Conservation (phyloP, 805 yeast species). For the Metschnikowia gruessii region DNA sequence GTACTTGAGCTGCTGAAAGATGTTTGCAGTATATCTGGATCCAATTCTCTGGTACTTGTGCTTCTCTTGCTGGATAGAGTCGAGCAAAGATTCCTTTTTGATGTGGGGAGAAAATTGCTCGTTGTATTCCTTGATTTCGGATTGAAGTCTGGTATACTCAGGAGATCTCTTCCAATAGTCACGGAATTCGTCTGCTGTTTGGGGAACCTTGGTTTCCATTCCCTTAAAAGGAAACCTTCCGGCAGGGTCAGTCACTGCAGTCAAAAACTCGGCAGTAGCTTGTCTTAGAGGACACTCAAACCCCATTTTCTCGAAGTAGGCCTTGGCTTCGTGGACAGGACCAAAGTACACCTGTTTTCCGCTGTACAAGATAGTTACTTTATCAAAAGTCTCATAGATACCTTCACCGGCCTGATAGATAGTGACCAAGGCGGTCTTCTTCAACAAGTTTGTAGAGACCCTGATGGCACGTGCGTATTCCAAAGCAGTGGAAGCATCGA, state of each 20-base stretch:
- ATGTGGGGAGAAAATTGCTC: constrained; percentile 6
- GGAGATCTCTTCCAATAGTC: constrained; percentile 53
- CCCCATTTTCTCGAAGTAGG: constrained; percentile 57
- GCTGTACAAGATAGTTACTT: constrained; percentile 55
- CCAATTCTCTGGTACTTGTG: constrained; percentile 33
- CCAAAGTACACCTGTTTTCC: constrained; percentile 64
- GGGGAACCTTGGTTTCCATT: constrained; percentile 49
- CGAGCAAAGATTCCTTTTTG: constrained; percentile 28
- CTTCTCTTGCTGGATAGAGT: constrained; percentile 37
- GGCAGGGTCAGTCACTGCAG: constrained; percentile 64
- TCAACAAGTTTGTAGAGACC: constrained; percentile 49
- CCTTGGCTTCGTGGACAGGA: constrained; percentile 48
- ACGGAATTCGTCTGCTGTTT: constrained; percentile 55
- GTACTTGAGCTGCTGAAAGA: constrained; percentile 47
- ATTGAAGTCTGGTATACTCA: constrained; percentile 34
- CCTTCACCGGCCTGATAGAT: constrained; percentile 67
- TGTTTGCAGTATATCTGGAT: constrained; percentile 47
- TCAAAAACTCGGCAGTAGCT: constrained; percentile 65
- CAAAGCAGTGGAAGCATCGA: constrained; percentile 66
- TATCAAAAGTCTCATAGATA: constrained; percentile 57
- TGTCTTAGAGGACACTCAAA: constrained; percentile 58
- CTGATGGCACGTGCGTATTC: constrained; percentile 59
- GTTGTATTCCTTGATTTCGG: constrained; percentile 22
- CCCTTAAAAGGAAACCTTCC: constrained; percentile 53
- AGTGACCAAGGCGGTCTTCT: constrained; percentile 55